Conservation (phyloP, 2,329 filamentous ascomycete species). For the Ophiostoma montium region DNA sequence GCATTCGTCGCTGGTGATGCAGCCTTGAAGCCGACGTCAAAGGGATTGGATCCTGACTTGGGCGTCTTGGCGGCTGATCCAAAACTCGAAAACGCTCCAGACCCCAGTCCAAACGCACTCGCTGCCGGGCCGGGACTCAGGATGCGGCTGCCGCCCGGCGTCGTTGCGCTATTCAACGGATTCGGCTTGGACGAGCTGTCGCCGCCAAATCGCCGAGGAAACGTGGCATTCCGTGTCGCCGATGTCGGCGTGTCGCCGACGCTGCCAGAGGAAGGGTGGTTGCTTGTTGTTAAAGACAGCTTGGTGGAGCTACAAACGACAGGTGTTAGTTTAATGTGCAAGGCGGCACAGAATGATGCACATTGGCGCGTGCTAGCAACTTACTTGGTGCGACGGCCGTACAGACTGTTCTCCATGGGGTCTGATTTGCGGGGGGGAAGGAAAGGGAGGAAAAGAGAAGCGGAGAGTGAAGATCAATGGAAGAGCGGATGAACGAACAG, state of each 20-base stretch:
- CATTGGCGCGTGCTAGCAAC: slow-evolving; percentile 18
- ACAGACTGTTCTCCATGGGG: slow-evolving; percentile 49
- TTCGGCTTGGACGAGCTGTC: slow-evolving; percentile 60
- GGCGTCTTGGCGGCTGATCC: slow-evolving; percentile 73
- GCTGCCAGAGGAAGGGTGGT: slow-evolving; percentile 6
- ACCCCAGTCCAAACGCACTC: slow-evolving; percentile 84
- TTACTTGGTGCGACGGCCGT: slow-evolving; percentile 76
- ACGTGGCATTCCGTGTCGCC: slow-evolving; percentile 43
- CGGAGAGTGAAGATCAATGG: not conserved
- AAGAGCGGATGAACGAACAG: not conserved
- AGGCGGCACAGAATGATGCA: slow-evolving; percentile 8
- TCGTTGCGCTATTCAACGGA: slow-evolving; percentile 60
- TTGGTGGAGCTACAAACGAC: slow-evolving; percentile 55
- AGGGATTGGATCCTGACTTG: slow-evolving; percentile 67
- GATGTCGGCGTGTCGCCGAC: slow-evolving; percentile 26
- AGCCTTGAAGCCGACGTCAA: slow-evolving; percentile 53
- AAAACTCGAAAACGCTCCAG: slow-evolving; percentile 93
- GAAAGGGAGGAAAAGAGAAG: not conserved
- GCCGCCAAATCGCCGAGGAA: slow-evolving; percentile 62
- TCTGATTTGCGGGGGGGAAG: slow-evolving; percentile 14
- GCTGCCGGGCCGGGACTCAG: slow-evolving; percentile 65
- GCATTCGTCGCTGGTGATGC: slow-evolving; percentile 26
- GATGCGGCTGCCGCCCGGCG: slow-evolving; percentile 47
- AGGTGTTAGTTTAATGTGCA: not conserved
- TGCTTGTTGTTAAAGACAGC: slow-evolving; percentile 65